These are phyloP conservation scores for Leishmania turanica DNA, from an alignment of 208 protist genomes.

Conservation along the genomic window DNA sequence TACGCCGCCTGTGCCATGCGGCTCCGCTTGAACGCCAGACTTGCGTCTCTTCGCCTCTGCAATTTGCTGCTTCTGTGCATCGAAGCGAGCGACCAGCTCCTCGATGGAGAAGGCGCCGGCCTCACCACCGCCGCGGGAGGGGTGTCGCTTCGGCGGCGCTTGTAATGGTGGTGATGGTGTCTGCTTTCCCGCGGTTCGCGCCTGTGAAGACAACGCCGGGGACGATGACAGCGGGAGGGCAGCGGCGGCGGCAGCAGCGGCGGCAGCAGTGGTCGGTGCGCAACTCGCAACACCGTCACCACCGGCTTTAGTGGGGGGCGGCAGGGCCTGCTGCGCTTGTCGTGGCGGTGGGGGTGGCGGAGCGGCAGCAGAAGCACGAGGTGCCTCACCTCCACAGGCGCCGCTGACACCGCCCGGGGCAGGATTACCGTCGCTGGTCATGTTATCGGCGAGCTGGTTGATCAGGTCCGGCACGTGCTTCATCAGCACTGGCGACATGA, in stretches of 20 bases:
- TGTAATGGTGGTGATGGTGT: neutral
- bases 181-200: neutral
- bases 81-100: slow-evolving; percentile 51
- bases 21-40: neutral
- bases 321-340: neutral
- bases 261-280: neutral
- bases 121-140: neutral
- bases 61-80: slow-evolving; percentile 50
- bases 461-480: slow-evolving; percentile 70
- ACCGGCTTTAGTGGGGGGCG: neutral
- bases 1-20: neutral
- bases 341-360: slow-evolving; percentile 2
- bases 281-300: neutral
- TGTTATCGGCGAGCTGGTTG: slow-evolving; percentile 42
- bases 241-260: slow-evolving; percentile 1
- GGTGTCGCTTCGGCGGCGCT: neutral
- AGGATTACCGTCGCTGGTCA: neutral
- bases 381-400: neutral
- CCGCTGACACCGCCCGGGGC: neutral
- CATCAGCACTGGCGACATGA: slow-evolving; percentile 69
- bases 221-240: neutral
- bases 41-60: slow-evolving; percentile 17
- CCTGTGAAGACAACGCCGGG: neutral
- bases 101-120: slow-evolving; percentile 31
- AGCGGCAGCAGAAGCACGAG: neutral